These are phyloP conservation scores for Boletus rufocinnamomeus DNA, from an alignment of 768 basidiomycete genomes.

Conservation along the genomic window DNA sequence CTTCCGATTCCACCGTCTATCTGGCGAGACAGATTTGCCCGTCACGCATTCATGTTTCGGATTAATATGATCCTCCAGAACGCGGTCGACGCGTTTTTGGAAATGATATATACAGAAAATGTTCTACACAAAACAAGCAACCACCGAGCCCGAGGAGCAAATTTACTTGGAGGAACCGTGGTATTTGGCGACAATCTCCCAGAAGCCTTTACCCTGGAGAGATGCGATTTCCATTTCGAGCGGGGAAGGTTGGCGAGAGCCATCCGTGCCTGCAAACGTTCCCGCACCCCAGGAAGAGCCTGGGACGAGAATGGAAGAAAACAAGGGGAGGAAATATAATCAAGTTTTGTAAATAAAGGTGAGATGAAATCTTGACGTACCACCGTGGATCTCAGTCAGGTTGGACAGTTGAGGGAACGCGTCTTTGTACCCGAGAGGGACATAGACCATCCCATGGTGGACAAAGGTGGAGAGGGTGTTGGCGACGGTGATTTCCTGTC, in stretches of 20 bases:
- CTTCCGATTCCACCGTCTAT: not conserved
- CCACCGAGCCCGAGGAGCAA: not conserved
- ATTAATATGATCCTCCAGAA: not conserved
- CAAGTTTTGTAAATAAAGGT: not conserved
- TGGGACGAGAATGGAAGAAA: conserved; percentile 20
- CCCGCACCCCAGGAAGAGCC: conserved; percentile 86
- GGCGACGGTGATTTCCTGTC: conserved; percentile 44
- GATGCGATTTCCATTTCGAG: conserved; percentile 60
- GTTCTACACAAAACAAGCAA: not conserved
- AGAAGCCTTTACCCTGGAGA: conserved; percentile 60
- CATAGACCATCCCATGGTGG: conserved; percentile 57
- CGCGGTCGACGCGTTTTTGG: not conserved
- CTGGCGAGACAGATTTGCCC: too few species aligned
- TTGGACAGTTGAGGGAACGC: conserved; percentile 41
- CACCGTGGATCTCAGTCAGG: conserved; percentile 48
- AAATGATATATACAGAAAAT: conserved; percentile 1
- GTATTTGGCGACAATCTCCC: conserved; percentile 45
- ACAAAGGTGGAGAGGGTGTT: conserved; percentile 47
- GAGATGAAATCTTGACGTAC: conserved; percentile 29
- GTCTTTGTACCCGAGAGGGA: conserved; percentile 54
- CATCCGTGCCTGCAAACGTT: conserved; percentile 56
- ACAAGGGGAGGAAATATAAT: not conserved
- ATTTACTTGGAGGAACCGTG: conserved; percentile 22
- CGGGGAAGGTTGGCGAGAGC: conserved; percentile 58
- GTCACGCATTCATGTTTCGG: too few species aligned